Percentiles rank a stretch among this genome's conserved stretches.
Conservation (phyloP, 306 rosid species). For the Sicyos baderoa region DNA sequence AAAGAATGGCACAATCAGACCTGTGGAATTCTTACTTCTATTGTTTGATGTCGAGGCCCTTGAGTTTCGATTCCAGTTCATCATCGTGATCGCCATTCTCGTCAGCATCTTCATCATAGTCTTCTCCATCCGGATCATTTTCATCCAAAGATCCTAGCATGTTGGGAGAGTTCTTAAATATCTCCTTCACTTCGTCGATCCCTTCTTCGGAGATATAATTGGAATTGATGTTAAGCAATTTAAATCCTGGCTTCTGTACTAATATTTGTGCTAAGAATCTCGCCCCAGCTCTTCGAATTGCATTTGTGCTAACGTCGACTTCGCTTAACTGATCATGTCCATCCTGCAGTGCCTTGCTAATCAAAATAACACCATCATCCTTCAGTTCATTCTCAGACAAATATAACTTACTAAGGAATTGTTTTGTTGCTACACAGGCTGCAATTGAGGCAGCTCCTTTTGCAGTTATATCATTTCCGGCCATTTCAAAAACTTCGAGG, state of each 20-base stretch:
- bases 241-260: slow-evolving; percentile 51
- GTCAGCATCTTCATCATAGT: slow-evolving; percentile 38
- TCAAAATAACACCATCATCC: slow-evolving; percentile 55
- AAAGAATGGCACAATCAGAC: not conserved
- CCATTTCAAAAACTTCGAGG: slow-evolving; percentile 50
- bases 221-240: slow-evolving; percentile 41
- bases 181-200: slow-evolving; percentile 35
- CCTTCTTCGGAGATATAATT: slow-evolving; percentile 61
- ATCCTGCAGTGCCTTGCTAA: slow-evolving; percentile 45
- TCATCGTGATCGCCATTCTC: slow-evolving; percentile 32
- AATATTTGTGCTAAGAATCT: slow-evolving; percentile 49
- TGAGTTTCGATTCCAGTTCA: slow-evolving; percentile 51
- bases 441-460: slow-evolving; percentile 43
- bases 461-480: slow-evolving; percentile 57
- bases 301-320: slow-evolving; percentile 45
- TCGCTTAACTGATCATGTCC: slow-evolving; percentile 46
- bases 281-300: slow-evolving; percentile 50
- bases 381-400: slow-evolving; percentile 57
- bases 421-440: slow-evolving; percentile 48
- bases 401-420: slow-evolving; percentile 43
- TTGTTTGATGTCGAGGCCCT: slow-evolving; percentile 43
- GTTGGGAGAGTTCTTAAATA: slow-evolving; percentile 41
- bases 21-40: slow-evolving; percentile 22
- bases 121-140: slow-evolving; percentile 63
- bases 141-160: slow-evolving; percentile 58